Evolutionary conservation across 768 basidiomycete genomes (phyloP).

Genomic region (Russula abietina): DNA sequence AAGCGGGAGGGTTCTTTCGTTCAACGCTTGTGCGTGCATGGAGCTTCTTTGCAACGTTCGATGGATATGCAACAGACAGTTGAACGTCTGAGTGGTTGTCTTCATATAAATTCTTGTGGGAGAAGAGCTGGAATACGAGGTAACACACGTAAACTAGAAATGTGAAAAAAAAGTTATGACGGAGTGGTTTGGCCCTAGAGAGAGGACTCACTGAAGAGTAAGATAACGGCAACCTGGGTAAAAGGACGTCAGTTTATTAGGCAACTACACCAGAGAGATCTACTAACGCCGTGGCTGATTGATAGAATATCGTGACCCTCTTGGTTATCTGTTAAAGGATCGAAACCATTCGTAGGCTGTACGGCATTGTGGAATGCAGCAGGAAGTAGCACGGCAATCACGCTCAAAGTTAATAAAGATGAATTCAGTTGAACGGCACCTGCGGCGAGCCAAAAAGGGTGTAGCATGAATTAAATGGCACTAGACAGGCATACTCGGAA

Average conservation of each 20-base stretch:
- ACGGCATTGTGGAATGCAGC: slow-evolving; percentile 70
- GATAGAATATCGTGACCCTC: slow-evolving; percentile 41
- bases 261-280: neutral
- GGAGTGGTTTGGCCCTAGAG: neutral
- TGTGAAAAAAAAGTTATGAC: neutral
- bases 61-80: slow-evolving; percentile 1
- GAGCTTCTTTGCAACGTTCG: slow-evolving; percentile 1
- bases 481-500: neutral
- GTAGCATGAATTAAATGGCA: neutral
- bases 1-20: neutral
- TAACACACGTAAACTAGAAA: slow-evolving; percentile 45
- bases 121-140: slow-evolving; percentile 52
- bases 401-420: slow-evolving; percentile 70
- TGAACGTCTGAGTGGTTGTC: slow-evolving; percentile 27
- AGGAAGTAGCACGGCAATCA: slow-evolving; percentile 71
- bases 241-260: neutral
- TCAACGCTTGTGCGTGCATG: neutral
- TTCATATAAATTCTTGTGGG: slow-evolving; percentile 48
- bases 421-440: slow-evolving; percentile 66
- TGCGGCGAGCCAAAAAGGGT: slow-evolving; percentile 20
- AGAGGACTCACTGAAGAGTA: slow-evolving; percentile 43
- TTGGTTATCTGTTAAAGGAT: slow-evolving; percentile 27
- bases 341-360: slow-evolving; percentile 22
- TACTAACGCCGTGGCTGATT: slow-evolving; percentile 48
- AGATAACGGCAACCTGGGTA: slow-evolving; percentile 44